These are phyloP conservation scores for Trichoderma koningii DNA, from an alignment of 2,329 filamentous ascomycete species.

Conservation along the genomic window DNA sequence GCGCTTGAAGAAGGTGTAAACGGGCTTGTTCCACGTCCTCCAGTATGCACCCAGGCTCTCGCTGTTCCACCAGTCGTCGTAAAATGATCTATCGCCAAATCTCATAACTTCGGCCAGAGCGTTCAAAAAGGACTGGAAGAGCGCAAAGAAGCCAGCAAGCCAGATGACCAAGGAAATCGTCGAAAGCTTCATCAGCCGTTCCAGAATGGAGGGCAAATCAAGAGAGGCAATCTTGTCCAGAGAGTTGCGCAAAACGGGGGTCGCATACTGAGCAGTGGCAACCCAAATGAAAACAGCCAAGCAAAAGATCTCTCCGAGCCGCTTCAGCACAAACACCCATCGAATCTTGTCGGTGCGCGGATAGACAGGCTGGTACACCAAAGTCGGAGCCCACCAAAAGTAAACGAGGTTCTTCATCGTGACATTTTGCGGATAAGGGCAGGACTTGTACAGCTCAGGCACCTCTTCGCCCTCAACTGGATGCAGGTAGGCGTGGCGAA, in stretches of 20 bases:
- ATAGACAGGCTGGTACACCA: conserved; percentile 96
- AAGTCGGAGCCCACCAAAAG: conserved; percentile 97
- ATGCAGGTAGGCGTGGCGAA: conserved; percentile 86
- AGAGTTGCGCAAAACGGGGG: conserved; percentile 85
- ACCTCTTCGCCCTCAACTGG: conserved; percentile 68
- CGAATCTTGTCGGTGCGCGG: conserved; percentile 79
- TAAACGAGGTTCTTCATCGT: conserved; percentile 85
- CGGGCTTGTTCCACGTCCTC: conserved; percentile 97
- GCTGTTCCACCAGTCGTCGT: conserved; percentile 98
- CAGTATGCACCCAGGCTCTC: conserved; percentile 85
- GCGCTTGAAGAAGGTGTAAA: conserved; percentile 93
- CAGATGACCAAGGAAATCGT: conserved; percentile 96
- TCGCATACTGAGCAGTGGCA: conserved; percentile 88
- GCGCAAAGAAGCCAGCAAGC: conserved; percentile 94
- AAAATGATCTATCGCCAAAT: conserved; percentile 93
- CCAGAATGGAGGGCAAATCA: conserved; percentile 77
- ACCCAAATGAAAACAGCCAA: conserved; percentile 94
- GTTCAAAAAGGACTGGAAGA: conserved; percentile 93
- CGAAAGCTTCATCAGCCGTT: conserved; percentile 90
- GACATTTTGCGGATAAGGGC: conserved; percentile 89
- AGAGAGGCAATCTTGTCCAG: conserved; percentile 82
- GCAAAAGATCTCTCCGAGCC: conserved; percentile 73
- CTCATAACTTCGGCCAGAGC: conserved; percentile 84
- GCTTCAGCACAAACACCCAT: conserved; percentile 85
- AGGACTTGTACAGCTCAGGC: conserved; percentile 78